phyloP scores from a whole-genome alignment of 2,329 filamentous ascomycete genomes.

The Cladosporium cucumerinum region DNA sequence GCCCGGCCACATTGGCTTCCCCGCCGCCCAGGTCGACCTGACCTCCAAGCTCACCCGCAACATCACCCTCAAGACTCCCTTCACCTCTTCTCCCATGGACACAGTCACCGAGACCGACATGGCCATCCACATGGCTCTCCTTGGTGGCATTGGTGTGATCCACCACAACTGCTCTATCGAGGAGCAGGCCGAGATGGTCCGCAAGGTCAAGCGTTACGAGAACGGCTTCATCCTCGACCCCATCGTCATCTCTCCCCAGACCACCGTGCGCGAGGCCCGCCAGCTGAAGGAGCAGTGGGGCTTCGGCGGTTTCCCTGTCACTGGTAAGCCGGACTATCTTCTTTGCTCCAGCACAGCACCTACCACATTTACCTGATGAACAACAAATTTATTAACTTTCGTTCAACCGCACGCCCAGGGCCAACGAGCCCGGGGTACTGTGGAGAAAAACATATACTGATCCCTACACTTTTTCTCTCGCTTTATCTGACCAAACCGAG shows the following conservation, averaged over 20 bases:
- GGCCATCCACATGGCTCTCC: constrained; percentile 94
- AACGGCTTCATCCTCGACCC: constrained; percentile 98
- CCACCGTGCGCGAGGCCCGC: constrained; percentile 87
- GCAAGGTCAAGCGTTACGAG: constrained; percentile 98
- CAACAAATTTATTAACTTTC: constrained; percentile 91
- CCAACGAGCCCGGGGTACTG: constrained; percentile 33
- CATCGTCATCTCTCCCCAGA: constrained; percentile 80
- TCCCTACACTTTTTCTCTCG: neutral
- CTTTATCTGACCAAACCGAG: neutral
- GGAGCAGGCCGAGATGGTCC: constrained; percentile 96
- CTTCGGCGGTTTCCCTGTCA: constrained; percentile 97
- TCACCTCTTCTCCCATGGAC: constrained; percentile 98
- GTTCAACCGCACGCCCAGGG: constrained; percentile 92
- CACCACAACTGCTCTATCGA: constrained; percentile 99
- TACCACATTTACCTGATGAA: constrained; percentile 65
- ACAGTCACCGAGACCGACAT: constrained; percentile 99
- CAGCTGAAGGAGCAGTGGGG: constrained; percentile 96
- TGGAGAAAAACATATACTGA: constrained; percentile 32
- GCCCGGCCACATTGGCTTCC: constrained; percentile 97
- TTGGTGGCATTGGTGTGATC: constrained; percentile 87
- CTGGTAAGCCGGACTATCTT: constrained; percentile 65
- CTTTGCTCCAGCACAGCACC: neutral
- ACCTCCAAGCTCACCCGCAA: constrained; percentile 93
- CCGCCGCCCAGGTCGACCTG: constrained; percentile 81
- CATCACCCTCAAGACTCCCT: constrained; percentile 92